Percentiles rank a stretch among this genome's conserved stretches.
These are phyloP conservation scores for Candida silvicultrix DNA, from an alignment of 805 yeast genomes.

Conservation along the genomic window DNA sequence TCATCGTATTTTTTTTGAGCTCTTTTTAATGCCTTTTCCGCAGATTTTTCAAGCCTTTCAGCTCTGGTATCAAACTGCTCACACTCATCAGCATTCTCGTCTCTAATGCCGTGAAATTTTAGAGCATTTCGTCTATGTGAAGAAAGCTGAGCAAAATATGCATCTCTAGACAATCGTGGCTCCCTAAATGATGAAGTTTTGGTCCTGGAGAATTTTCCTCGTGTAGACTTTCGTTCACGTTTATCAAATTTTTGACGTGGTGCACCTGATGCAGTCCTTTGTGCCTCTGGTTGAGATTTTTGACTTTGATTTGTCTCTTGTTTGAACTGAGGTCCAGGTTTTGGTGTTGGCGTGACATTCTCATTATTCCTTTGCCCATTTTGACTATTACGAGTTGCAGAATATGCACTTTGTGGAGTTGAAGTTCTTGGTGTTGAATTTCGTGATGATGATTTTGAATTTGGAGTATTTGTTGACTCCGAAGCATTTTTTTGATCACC, in stretches of 20 bases:
- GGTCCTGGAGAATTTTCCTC: not conserved
- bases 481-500: no score
- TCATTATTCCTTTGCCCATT: not conserved
- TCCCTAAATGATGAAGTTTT: not conserved
- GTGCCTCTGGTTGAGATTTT: not conserved
- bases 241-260: not conserved
- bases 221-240: not conserved
- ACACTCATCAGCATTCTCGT: slow-evolving; percentile 3
- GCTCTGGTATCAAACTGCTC: slow-evolving; percentile 3
- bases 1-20: slow-evolving; percentile 13
- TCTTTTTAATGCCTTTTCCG: slow-evolving; percentile 10
- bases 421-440: not conserved
- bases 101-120: slow-evolving; percentile 1
- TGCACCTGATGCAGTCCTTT: not conserved
- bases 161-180: slow-evolving; percentile 3
- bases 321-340: not conserved
- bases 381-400: not conserved
- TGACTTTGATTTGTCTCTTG: not conserved
- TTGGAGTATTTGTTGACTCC: not conserved
- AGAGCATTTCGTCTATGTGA: not conserved
- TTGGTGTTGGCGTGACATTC: not conserved
- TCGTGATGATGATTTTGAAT: not conserved
- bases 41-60: slow-evolving; percentile 7
- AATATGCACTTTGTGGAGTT: not conserved
- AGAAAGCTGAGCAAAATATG: slow-evolving; percentile 4